Conservation (phyloP, 345 rosid genomes). For the Populus euphratica region DNA sequence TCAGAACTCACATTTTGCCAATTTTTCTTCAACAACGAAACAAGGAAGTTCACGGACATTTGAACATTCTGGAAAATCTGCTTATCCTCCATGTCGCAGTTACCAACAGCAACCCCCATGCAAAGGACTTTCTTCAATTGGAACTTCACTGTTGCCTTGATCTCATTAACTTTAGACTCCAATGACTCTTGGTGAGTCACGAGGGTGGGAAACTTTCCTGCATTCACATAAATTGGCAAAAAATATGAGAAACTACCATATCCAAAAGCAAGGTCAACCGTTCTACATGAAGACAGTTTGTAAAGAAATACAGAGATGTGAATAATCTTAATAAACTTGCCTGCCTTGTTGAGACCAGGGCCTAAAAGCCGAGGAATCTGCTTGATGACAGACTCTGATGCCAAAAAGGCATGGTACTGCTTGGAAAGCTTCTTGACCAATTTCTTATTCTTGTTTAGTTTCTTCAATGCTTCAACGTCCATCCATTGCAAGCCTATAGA, state of each 20-base stretch:
- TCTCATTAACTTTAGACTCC: constrained; percentile 35
- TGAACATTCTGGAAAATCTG: constrained; percentile 36
- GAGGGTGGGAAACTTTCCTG: constrained; percentile 40
- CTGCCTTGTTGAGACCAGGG: constrained; percentile 49
- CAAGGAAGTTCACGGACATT: constrained; percentile 24
- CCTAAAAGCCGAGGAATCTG: constrained; percentile 44
- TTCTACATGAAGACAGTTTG: neutral
- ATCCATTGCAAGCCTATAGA: constrained; percentile 32
- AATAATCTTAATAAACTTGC: neutral
- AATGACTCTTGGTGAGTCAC: constrained; percentile 36
- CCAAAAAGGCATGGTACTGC: constrained; percentile 39
- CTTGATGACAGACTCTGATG: constrained; percentile 43
- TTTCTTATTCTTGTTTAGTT: constrained; percentile 42
- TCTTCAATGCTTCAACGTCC: constrained; percentile 41
- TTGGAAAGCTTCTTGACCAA: constrained; percentile 41
- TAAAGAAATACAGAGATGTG: too few relatives aligned
- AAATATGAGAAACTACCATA: neutral
- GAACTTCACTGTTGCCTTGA: constrained; percentile 35
- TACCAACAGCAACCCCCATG: constrained; percentile 43
- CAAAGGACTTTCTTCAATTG: constrained; percentile 39
- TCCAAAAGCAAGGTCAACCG: neutral
- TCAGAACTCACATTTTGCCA: constrained; percentile 36
- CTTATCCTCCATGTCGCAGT: constrained; percentile 37
- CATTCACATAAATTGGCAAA: neutral
- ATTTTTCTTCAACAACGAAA: constrained; percentile 31